Percentiles rank a stretch among this genome's conserved stretches.
Evolutionary conservation across 1,284 basidiomycete species (phyloP).

Genomic region (Naganishia liquefaciens): DNA sequence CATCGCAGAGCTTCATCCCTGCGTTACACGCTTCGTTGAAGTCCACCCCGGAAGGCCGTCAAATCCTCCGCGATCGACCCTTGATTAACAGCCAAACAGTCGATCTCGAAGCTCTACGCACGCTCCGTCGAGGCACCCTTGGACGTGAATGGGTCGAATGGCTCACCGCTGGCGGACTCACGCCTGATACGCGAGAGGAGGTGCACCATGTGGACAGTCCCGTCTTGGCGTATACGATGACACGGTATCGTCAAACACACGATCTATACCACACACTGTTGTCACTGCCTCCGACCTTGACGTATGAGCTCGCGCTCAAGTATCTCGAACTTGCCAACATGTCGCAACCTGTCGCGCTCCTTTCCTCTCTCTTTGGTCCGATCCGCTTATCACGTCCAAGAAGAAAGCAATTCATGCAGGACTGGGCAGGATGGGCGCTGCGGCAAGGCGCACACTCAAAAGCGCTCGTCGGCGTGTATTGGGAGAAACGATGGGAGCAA

Average conservation of each 20-base stretch:
- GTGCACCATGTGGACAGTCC: constrained; percentile 91
- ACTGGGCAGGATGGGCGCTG: constrained; percentile 89
- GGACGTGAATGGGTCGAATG: constrained; percentile 87
- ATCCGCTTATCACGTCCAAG: constrained; percentile 46
- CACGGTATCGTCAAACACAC: constrained; percentile 96
- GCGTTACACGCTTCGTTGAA: constrained; percentile 78
- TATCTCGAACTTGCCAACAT: constrained; percentile 93
- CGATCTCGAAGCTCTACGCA: constrained; percentile 67
- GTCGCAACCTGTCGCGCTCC: constrained; percentile 80
- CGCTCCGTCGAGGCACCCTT: constrained; percentile 76
- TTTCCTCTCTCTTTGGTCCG: constrained; percentile 74
- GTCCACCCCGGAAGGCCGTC: constrained; percentile 72
- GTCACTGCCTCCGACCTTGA: constrained; percentile 82
- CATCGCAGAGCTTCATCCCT: constrained; percentile 77
- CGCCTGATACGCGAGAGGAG: constrained; percentile 88
- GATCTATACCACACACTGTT: constrained; percentile 92
- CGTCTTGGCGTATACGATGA: constrained; percentile 94
- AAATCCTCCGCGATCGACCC: constrained; percentile 80
- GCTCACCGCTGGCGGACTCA: constrained; percentile 86
- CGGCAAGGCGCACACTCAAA: constrained; percentile 71
- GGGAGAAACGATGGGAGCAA: constrained; percentile 92
- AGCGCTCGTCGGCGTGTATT: constrained; percentile 86
- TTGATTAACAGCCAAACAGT: constrained; percentile 76
- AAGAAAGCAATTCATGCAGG: constrained; percentile 52
- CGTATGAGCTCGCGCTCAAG: constrained; percentile 94